Evolutionary conservation across 2,329 filamentous ascomycete species (phyloP).

Genomic region (Alternaria novae-zelandiae): DNA sequence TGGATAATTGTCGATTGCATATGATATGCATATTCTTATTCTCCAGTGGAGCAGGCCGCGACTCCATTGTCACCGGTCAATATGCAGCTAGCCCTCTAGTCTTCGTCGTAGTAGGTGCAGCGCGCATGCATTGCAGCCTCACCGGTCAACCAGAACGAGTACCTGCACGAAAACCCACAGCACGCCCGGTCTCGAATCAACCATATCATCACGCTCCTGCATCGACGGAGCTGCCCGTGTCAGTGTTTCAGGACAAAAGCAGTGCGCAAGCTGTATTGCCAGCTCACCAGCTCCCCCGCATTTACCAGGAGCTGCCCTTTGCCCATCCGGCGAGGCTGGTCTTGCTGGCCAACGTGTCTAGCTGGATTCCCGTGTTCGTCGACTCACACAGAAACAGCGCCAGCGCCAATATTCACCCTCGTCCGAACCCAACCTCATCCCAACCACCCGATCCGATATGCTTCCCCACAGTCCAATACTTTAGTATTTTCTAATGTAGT

Average conservation of each 20-base stretch:
- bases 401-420: neutral
- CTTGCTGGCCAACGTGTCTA: slow-evolving; percentile 7
- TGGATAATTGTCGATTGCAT: neutral
- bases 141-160: slow-evolving; percentile 25
- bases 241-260: slow-evolving; percentile 1
- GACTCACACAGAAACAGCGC: neutral
- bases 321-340: neutral
- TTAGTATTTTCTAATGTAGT: neutral
- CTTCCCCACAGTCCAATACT: slow-evolving; percentile 13
- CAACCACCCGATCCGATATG: neutral
- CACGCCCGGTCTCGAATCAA: slow-evolving; percentile 8
- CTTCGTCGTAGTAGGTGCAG: slow-evolving; percentile 12
- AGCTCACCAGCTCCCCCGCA: slow-evolving; percentile 13
- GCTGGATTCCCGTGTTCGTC: neutral
- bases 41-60: slow-evolving; percentile 30
- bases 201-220: neutral
- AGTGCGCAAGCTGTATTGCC: slow-evolving; percentile 16
- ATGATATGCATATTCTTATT: slow-evolving; percentile 13
- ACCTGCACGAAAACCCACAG: slow-evolving; percentile 11
- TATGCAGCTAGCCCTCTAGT: slow-evolving; percentile 15
- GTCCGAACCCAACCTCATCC: slow-evolving; percentile 7
- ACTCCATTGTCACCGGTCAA: slow-evolving; percentile 24
- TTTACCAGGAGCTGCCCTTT: slow-evolving; percentile 4
- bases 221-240: slow-evolving; percentile 9
- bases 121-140: slow-evolving; percentile 34